Base-by-base conservation (phyloP, 2,329 filamentous ascomycete genomes). In the Grosmannia serpens region DNA sequence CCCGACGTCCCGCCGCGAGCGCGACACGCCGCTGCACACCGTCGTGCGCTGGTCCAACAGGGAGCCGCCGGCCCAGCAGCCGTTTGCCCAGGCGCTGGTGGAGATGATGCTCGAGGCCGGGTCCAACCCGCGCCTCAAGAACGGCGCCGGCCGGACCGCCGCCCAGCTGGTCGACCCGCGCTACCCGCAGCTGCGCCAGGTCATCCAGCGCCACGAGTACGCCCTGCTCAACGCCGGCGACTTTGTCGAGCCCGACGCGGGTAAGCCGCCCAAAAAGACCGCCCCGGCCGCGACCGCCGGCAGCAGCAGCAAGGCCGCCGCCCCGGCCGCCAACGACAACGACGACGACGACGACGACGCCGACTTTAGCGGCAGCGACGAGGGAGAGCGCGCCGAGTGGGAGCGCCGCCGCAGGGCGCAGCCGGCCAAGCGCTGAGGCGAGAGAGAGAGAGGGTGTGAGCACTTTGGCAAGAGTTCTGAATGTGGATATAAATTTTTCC, bases 51-150 rank as follows among this genome's bases (percentile, higher is more conserved):
- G 84, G 78, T 81, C 87, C 74, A 91, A 91, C 77, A 73, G 74
- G 58, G 80, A 88, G 67, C 78, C 80, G 41, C 74, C 78, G 51
- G 78, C 78, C 58, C 83, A 88, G 70, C 81, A 83, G 71, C 76
- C 80, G 61, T 83, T 83, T 63, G 88, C 85, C 64, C 75, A 78
- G 65, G 78, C 81, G 22, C 78, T 94, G 57, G 80, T 92, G 64
- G 80, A 86, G 65, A 89, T 94, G 78, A 84, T 95, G 78, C 79
- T 92, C 63, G 89, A 94, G 73, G 89, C 89, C 58, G 89, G 89
- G 59, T 79, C 75, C 55, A 78, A 72, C 71, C 71, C 80, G 58
- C 77, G 81, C 61, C 65, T 76, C 66, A 76, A 75, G 70, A 92
- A 92, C 75, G 87, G 86, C 72, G 86, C 83, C 57, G 85, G 86